Evolutionary conservation across 768 basidiomycete genomes (phyloP).

Genomic region (Calocybe indica): DNA sequence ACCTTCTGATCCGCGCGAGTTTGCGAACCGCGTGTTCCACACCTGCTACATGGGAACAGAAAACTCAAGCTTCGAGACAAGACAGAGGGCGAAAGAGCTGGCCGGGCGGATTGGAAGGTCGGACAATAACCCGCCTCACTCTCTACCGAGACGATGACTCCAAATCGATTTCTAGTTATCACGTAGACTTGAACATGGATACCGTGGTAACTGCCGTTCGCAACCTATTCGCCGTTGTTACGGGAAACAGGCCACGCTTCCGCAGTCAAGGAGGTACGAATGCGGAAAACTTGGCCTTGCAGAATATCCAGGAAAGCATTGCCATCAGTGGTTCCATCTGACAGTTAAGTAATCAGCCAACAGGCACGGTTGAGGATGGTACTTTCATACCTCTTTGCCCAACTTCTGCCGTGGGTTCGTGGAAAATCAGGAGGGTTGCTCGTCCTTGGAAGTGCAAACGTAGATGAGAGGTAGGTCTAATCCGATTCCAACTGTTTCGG

Average conservation of each 20-base stretch:
- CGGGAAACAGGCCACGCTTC: constrained; percentile 57
- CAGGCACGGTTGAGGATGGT: constrained; percentile 94
- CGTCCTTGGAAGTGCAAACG: constrained; percentile 96
- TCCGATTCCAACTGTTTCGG: neutral
- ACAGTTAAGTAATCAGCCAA: neutral
- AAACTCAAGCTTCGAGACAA: constrained; percentile 86
- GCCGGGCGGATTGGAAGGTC: constrained; percentile 88
- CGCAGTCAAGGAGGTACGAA: constrained; percentile 79
- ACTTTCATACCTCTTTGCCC: constrained; percentile 89
- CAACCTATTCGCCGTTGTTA: constrained; percentile 79
- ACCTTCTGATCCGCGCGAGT: constrained; percentile 84
- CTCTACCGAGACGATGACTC: neutral
- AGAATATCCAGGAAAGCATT: constrained; percentile 81
- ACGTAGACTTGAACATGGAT: constrained; percentile 96
- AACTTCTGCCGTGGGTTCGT: constrained; percentile 88
- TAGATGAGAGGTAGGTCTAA: constrained; percentile 79
- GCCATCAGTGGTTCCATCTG: neutral
- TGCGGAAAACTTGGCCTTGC: constrained; percentile 93
- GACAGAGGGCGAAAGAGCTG: constrained; percentile 80
- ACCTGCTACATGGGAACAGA: constrained; percentile 99
- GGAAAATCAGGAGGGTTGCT: constrained; percentile 81
- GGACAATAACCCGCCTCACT: constrained; percentile 1
- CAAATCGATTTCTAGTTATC: constrained; percentile 58
- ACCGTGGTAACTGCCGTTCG: constrained; percentile 78
- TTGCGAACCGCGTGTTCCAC: constrained; percentile 84